Evolutionary conservation across 805 yeast genomes (phyloP).

Genomic region (Candida cerambycidarum): DNA sequence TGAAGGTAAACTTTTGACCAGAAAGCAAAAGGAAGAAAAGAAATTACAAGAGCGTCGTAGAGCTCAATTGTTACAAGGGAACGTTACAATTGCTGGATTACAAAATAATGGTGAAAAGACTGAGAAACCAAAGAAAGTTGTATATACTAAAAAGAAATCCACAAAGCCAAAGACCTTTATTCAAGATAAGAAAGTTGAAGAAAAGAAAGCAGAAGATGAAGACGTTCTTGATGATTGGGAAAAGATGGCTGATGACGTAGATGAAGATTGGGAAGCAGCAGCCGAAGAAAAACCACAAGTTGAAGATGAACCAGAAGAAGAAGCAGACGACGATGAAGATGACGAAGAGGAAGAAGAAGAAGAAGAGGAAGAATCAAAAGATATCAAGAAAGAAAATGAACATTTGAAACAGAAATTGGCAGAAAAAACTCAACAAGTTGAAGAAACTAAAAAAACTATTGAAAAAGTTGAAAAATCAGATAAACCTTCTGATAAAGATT

Average conservation of each 20-base stretch:
- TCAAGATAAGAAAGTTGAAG: conserved; percentile 19
- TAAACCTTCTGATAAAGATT: conserved; percentile 47
- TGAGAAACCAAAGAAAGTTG: conserved; percentile 62
- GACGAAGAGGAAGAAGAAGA: conserved; percentile 30
- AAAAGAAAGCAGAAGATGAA: conserved; percentile 39
- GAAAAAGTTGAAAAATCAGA: conserved; percentile 28
- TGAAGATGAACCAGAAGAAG: conserved; percentile 25
- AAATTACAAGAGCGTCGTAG: conserved; percentile 85
- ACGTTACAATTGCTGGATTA: conserved; percentile 74
- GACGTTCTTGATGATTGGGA: conserved; percentile 87
- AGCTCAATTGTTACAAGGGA: conserved; percentile 65
- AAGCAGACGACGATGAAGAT: conserved; percentile 29
- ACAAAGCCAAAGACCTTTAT: conserved; percentile 35
- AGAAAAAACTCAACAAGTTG: conserved; percentile 28
- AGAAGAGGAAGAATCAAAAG: conserved; percentile 30
- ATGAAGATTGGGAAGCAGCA: conserved; percentile 53
- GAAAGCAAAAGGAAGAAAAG: conserved; percentile 93
- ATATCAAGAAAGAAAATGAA: conserved; percentile 28
- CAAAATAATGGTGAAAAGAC: conserved; percentile 28
- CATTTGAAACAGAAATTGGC: conserved; percentile 25
- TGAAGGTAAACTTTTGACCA: conserved; percentile 91
- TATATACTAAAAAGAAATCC: conserved; percentile 72
- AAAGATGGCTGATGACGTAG: conserved; percentile 55
- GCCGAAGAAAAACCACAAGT: conserved; percentile 20
- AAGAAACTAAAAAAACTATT: conserved; percentile 10